A percentile compares a stretch with the other conserved stretches of the same genome.
phyloP scores from a whole-genome alignment of 257 asterid genomes.

The Mitragyna speciosa region DNA sequence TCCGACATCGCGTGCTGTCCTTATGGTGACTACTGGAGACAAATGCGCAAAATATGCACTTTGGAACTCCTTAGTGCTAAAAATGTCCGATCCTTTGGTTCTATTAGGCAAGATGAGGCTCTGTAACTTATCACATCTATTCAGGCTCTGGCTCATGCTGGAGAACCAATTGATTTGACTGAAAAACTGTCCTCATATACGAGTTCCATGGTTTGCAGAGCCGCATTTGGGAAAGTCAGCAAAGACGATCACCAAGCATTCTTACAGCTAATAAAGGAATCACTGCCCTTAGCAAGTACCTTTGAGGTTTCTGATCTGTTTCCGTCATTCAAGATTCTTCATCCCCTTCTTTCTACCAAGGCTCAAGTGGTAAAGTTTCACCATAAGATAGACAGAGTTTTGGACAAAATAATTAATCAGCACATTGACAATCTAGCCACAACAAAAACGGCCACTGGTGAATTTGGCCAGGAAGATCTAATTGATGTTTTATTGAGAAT shows the following conservation, averaged over 20 bases:
- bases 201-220: constrained; percentile 6
- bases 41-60: constrained; percentile 4
- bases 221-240: not conserved
- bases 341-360: too few species aligned
- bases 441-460: too few species aligned
- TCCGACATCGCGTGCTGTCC: too few species aligned
- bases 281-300: not conserved
- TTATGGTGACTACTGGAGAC: too few species aligned
- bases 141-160: too few species aligned
- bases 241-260: not conserved
- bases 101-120: constrained; percentile 1
- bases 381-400: too few species aligned
- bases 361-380: too few species aligned
- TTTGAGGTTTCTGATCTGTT: not conserved
- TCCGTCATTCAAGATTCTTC: not conserved
- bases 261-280: not conserved
- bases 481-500: too few species aligned
- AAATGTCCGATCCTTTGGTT: not conserved
- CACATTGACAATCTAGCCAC: too few species aligned
- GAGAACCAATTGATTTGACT: not conserved
- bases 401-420: too few species aligned
- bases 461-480: too few species aligned
- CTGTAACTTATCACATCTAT: not conserved
- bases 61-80: not conserved
- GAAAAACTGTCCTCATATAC: not conserved